Conservation (phyloP, 139 green algal species). For the Ettlia oleoabundans region DNA sequence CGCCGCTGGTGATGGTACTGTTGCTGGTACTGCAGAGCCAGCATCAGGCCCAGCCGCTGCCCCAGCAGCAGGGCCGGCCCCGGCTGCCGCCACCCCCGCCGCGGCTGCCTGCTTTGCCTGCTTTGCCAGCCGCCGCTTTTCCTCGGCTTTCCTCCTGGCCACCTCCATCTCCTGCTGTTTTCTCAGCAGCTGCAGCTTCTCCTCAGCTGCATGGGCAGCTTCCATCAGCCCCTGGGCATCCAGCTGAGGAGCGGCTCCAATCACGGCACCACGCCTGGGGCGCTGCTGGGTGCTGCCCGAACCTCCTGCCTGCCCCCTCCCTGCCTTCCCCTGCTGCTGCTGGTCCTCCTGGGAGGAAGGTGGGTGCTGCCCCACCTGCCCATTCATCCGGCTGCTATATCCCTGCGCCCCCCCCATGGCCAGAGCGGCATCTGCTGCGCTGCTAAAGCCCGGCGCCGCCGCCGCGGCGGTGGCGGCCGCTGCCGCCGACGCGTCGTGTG, state of each 20-base stretch:
- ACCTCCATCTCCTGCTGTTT: constrained; percentile 34
- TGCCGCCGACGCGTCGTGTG: constrained; percentile 3
- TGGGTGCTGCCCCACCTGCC: background rate
- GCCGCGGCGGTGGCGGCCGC: background rate
- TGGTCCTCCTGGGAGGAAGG: background rate
- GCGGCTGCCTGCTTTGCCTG: background rate
- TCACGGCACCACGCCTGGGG: constrained; percentile 55
- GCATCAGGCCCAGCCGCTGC: background rate
- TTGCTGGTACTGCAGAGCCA: background rate
- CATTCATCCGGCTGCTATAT: background rate
- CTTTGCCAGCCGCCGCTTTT: background rate
- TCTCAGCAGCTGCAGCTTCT: constrained; percentile 39
- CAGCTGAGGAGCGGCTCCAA: constrained; percentile 67
- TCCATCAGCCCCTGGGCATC: constrained; percentile 46
- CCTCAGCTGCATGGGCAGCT: constrained; percentile 6
- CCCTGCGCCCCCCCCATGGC: background rate
- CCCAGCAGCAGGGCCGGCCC: constrained; percentile 5
- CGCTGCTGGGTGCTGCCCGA: background rate
- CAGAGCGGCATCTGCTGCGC: constrained; percentile 25
- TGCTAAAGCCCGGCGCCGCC: constrained; percentile 15
- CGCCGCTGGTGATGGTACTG: background rate
- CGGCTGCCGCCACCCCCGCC: background rate
- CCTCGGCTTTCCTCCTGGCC: background rate
- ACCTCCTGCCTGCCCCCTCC: background rate
- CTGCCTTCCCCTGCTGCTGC: background rate